These are phyloP conservation scores for Candida vartiovaarae DNA, from an alignment of 805 yeast genomes.

Conservation along the genomic window DNA sequence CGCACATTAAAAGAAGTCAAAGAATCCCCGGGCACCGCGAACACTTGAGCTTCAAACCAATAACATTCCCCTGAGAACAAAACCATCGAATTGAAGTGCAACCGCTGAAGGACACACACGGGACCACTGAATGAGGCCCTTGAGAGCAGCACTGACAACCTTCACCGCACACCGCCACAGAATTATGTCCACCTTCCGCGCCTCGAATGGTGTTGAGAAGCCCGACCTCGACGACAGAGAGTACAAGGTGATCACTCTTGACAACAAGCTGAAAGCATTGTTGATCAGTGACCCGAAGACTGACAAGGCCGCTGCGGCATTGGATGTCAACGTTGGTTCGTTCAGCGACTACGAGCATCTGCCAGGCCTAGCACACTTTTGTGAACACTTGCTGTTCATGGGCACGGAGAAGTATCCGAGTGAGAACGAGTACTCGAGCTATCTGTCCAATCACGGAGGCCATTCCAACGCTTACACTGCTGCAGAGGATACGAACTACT, in stretches of 20 bases:
- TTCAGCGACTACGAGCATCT: conserved; percentile 57
- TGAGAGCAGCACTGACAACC: too few relatives aligned
- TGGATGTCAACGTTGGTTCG: conserved; percentile 75
- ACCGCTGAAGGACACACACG: too few relatives aligned
- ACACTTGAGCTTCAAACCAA: too few relatives aligned
- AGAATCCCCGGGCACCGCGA: too few relatives aligned
- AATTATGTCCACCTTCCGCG: conserved; percentile 8
- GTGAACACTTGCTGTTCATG: conserved; percentile 70
- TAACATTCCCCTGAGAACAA: too few relatives aligned
- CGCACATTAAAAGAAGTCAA: too few relatives aligned
- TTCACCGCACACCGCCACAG: too few relatives aligned
- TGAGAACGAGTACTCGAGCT: conserved; percentile 73
- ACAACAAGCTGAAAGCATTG: conserved; percentile 53
- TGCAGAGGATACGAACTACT: conserved; percentile 82
- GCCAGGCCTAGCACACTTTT: conserved; percentile 77
- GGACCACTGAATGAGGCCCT: too few relatives aligned
- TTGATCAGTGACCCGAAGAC: conserved; percentile 62
- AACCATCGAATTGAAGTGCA: too few relatives aligned
- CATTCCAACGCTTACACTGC: conserved; percentile 90
- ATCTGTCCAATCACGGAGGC: conserved; percentile 79
- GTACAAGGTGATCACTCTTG: conserved; percentile 57
- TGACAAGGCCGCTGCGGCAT: conserved; percentile 71
- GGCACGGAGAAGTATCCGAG: conserved; percentile 73
- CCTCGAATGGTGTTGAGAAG: conserved; percentile 27
- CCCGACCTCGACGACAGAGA: conserved; percentile 63